Evolutionary conservation across 2,329 filamentous ascomycete genomes (phyloP).

Genomic region (Xylaria digitata): DNA sequence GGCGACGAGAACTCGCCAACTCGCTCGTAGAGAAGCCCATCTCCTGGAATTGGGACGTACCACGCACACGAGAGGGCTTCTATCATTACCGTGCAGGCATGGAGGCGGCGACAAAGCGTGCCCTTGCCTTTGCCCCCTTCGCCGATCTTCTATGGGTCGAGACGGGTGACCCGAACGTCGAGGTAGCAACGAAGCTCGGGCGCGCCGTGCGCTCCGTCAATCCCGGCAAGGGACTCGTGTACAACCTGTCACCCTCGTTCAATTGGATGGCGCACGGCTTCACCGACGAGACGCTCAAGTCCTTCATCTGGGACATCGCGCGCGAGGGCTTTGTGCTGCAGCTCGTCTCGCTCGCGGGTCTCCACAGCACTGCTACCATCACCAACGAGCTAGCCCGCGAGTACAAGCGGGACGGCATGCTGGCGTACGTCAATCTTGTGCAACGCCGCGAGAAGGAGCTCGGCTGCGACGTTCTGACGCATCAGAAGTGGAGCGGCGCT

Average conservation of each 20-base stretch:
- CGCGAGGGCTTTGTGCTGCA: slow-evolving; percentile 82
- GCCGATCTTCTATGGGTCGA: slow-evolving; percentile 98
- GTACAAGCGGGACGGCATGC: slow-evolving; percentile 94
- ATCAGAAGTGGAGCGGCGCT: slow-evolving; percentile 84
- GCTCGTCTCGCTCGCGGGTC: slow-evolving; percentile 73
- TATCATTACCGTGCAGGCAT: slow-evolving; percentile 92
- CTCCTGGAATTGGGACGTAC: slow-evolving; percentile 90
- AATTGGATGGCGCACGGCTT: slow-evolving; percentile 99
- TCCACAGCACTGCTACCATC: slow-evolving; percentile 73
- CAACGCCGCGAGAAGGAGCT: slow-evolving; percentile 91
- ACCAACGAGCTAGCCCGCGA: slow-evolving; percentile 79
- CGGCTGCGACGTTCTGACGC: slow-evolving; percentile 90
- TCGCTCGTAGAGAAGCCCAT: slow-evolving; percentile 75
- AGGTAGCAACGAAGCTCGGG: slow-evolving; percentile 80
- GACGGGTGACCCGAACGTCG: slow-evolving; percentile 87
- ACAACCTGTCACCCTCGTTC: slow-evolving; percentile 96
- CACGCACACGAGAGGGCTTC: slow-evolving; percentile 91
- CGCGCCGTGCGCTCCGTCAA: slow-evolving; percentile 75
- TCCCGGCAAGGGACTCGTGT: slow-evolving; percentile 90
- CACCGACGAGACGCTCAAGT: slow-evolving; percentile 81
- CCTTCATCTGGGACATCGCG: slow-evolving; percentile 96
- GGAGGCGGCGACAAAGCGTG: slow-evolving; percentile 88
- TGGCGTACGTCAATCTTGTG: slow-evolving; percentile 95
- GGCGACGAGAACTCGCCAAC: slow-evolving; percentile 78
- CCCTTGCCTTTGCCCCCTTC: slow-evolving; percentile 89